Evolutionary conservation across 495 filamentous ascomycete genomes (phyloP), one percentile per base, ranked within the genome.

Genomic region (Penicillium samsonianum): DNA sequence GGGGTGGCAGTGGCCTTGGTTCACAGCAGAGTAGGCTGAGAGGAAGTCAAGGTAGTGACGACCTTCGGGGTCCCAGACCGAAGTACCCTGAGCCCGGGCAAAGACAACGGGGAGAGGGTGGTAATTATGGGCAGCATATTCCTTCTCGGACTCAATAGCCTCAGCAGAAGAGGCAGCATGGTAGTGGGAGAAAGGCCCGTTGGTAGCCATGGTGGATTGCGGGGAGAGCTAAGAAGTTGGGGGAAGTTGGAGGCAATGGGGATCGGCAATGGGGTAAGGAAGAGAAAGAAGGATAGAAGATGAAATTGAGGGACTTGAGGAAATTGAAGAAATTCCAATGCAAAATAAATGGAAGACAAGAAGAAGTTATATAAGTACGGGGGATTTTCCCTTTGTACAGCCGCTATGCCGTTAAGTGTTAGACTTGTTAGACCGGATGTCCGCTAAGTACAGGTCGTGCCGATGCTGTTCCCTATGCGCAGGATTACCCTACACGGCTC

Each of bases 1-100:
- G 9, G 93, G 95, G 77, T 99, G 95, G 69, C 93, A 99, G 76
- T 99, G 94, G 57, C 94, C 94, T 73, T 99, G 94, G 77, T 99
- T 99, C 68, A 99, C 91, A 48, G 94, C 94, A 49, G 89, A 92
- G 82, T 99, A 99, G 53, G 94, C 95, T 45, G 92, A 96, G 48
- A 99, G 85, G 80, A 96, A 98, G 74, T 99, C 94, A 63, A 98
- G 87, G 74, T 99, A 99, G 67, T 94, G 87, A 64, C 90, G 92
- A 68, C 91, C 92, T 80, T 98, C 95, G 17, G 94, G 94, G 69
- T 99, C 94, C 93, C 93, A 98, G 51, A 98, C 95, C 53, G 86
- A 84, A 63, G 84, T 89, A 12, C 95, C 94, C 57, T 86, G 80
- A 23, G 90, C 92, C 35, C 84, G 85, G 23, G 92, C 80, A 69